A percentile compares a stretch with the other conserved stretches of the same genome.
These are phyloP conservation scores for Amaranthus tricolor DNA, from an alignment of 179 eudicot genomes.

Conservation along the genomic window DNA sequence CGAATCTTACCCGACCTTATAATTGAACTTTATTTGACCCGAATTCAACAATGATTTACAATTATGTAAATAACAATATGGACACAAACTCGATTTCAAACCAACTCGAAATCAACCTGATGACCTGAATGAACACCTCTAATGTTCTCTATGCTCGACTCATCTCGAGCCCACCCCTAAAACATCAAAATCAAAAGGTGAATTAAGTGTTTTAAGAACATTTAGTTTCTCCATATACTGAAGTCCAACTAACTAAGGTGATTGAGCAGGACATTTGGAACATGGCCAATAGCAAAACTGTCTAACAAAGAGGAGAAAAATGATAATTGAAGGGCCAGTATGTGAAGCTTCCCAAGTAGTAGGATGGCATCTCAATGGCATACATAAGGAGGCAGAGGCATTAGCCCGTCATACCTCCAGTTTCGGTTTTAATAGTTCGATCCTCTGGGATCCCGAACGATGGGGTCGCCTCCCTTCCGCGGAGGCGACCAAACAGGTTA, in stretches of 20 bases:
- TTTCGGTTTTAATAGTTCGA: conserved; percentile 93
- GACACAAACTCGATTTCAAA: no score
- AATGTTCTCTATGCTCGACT: no score
- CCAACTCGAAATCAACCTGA: no score
- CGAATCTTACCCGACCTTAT: no score
- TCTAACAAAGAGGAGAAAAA: conserved; percentile 56
- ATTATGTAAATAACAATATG: no score
- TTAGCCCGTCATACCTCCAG: conserved; percentile 62
- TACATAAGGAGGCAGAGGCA: conserved; percentile 32
- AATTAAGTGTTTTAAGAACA: no score
- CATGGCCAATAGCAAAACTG: conserved; percentile 85
- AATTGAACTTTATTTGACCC: no score
- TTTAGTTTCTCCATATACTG: no score
- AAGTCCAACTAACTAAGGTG: not conserved
- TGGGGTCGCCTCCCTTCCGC: conserved; percentile 84
- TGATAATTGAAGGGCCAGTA: conserved; percentile 79
- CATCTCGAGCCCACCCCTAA: no score
- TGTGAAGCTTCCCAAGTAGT: conserved; percentile 73
- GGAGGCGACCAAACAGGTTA: conserved; percentile 53
- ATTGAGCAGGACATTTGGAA: conserved; percentile 69
- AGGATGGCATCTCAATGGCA: conserved; percentile 76
- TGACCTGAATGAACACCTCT: no score
- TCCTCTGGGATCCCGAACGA: conserved; percentile 97
- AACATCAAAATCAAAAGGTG: no score
- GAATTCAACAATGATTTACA: no score